Evolutionary conservation across 768 basidiomycete genomes (phyloP).

Genomic region (Tricholoma matsutake): DNA sequence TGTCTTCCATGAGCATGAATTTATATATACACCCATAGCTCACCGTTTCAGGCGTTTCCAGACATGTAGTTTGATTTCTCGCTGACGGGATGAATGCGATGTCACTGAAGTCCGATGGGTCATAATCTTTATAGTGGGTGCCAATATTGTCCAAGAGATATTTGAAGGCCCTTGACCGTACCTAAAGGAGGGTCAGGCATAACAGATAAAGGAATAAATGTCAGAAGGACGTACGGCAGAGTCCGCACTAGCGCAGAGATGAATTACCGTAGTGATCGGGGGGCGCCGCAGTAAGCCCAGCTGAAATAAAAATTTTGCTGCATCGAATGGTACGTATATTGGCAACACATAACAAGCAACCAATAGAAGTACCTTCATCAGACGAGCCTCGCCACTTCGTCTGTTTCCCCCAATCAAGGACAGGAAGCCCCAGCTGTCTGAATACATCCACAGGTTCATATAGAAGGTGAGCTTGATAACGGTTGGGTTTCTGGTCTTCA

Average conservation of each 20-base stretch:
- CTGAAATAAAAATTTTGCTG: slow-evolving; percentile 78
- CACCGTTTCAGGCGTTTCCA: slow-evolving; percentile 69
- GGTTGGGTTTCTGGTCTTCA: slow-evolving; percentile 32
- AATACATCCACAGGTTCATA: slow-evolving; percentile 82
- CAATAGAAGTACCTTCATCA: slow-evolving; percentile 70
- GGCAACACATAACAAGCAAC: not conserved
- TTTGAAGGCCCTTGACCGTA: slow-evolving; percentile 63
- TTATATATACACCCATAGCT: slow-evolving; percentile 9
- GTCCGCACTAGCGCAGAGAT: slow-evolving; percentile 62
- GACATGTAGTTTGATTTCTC: slow-evolving; percentile 43
- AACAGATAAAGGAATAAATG: not conserved
- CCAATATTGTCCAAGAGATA: slow-evolving; percentile 79
- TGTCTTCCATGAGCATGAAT: not conserved
- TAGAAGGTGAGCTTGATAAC: slow-evolving; percentile 68
- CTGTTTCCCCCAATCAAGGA: slow-evolving; percentile 84
- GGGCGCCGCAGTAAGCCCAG: slow-evolving; percentile 71
- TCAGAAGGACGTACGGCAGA: slow-evolving; percentile 23
- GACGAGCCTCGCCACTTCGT: slow-evolving; percentile 78
- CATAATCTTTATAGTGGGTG: slow-evolving; percentile 57
- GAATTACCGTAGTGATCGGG: slow-evolving; percentile 59
- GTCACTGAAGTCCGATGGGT: slow-evolving; percentile 49
- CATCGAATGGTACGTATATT: not conserved
- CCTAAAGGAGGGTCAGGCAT: slow-evolving; percentile 14
- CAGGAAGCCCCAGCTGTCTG: slow-evolving; percentile 69
- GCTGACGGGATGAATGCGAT: slow-evolving; percentile 80